Evolutionary conservation across 176 grass and related monocot genomes (phyloP), one percentile per base, ranked within the genome.

Genomic region (Carex myosuroides): DNA sequence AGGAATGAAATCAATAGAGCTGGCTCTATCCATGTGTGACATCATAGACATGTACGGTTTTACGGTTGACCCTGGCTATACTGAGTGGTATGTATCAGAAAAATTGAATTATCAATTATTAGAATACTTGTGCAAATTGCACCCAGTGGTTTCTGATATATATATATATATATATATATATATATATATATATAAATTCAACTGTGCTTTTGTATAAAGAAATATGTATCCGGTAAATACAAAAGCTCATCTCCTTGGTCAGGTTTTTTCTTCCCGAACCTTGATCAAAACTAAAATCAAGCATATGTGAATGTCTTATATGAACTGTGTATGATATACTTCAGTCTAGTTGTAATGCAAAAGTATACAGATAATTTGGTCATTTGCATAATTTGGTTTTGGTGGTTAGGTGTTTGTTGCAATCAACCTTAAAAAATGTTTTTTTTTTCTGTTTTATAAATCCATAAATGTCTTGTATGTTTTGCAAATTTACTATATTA

Each of bases 21-120:
- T 98, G 46, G 95, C 95, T 63, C 95, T 94, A 74, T 98, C 95
- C 84, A 94, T 98, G 95, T 95, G 95, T 88, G 95, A 95, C 84
- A 89, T 90, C 74, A 71, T 98, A 10, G 92, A 98, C 56, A 91
- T 95, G 37, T 98, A 98, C 65, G 92, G 95, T 58, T 98, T 98
- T 85, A 98, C 95, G 13, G 92, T 98, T 89, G 92, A 98, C 86
- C 95, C 92, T 70, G 89, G 92, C 59, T 98, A 98, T 83, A 98
- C 95, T 48, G 92, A 98, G 84, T 98, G 95, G 95, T 98, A 21
- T 90, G 92, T 90, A 77, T 86, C 18, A 52, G 24, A 59, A 22
- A 37, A 59, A 4, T 24, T 60, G 61, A 66, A 62, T 66, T 81
- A 48, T 44, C 42, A 60, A 81, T 60, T 81, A 59, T 22, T 46